These are phyloP conservation scores for Xylaria acuta DNA, from an alignment of 495 filamentous ascomycete species.

Conservation along the genomic window DNA sequence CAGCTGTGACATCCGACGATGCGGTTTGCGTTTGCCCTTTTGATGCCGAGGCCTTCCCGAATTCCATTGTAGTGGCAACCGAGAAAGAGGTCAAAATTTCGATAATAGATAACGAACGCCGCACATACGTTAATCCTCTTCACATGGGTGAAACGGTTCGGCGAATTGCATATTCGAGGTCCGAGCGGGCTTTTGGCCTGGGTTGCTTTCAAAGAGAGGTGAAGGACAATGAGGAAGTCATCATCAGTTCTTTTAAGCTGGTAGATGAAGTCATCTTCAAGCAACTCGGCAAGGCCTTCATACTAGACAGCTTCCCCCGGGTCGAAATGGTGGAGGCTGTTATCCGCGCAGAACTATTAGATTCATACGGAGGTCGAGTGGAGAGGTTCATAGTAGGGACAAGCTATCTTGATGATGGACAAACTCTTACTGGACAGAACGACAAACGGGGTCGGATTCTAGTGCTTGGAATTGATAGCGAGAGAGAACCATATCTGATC, in stretches of 20 bases:
- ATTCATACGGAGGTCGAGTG: slow-evolving; percentile 63
- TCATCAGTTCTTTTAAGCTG: slow-evolving; percentile 56
- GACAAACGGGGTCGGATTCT: slow-evolving; percentile 77
- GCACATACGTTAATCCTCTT: slow-evolving; percentile 83
- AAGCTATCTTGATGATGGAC: slow-evolving; percentile 70
- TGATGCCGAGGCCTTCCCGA: slow-evolving; percentile 79
- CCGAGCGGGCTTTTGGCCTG: slow-evolving; percentile 81
- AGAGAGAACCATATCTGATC: slow-evolving; percentile 71
- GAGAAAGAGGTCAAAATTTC: slow-evolving; percentile 78
- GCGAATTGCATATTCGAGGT: slow-evolving; percentile 82
- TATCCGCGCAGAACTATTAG: slow-evolving; percentile 75
- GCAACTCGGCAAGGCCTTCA: slow-evolving; percentile 49
- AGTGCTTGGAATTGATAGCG: slow-evolving; percentile 79
- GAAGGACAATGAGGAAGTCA: slow-evolving; percentile 52
- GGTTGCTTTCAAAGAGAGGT: slow-evolving; percentile 77
- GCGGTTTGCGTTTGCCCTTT: slow-evolving; percentile 82
- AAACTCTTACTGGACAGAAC: slow-evolving; percentile 31
- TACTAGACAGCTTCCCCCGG: slow-evolving; percentile 56
- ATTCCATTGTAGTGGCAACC: slow-evolving; percentile 81
- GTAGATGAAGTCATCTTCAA: slow-evolving; percentile 61
- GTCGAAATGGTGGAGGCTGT: slow-evolving; percentile 87
- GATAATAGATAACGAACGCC: slow-evolving; percentile 80
- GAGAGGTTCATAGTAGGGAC: slow-evolving; percentile 93
- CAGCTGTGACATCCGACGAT: slow-evolving; percentile 91
- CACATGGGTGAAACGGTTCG: slow-evolving; percentile 82